Percentiles rank a stretch among this genome's conserved stretches.
Evolutionary conservation across 805 yeast species (phyloP).

Genomic region (Cyberlindnera galapagoensis): DNA sequence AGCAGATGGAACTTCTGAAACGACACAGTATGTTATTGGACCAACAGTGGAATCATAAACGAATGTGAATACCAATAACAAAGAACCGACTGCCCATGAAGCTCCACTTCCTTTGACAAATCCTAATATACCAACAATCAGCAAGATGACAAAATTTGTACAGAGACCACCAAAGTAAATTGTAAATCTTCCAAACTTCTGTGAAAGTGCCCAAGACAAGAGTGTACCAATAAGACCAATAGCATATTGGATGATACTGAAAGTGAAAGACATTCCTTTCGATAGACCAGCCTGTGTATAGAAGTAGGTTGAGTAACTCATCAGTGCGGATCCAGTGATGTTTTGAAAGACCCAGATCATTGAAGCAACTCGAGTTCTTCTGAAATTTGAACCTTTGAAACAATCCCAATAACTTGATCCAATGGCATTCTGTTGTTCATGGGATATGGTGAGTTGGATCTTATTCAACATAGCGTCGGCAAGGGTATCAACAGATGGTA

Average conservation of each 20-base stretch:
- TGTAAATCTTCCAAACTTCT: slow-evolving; percentile 26
- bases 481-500: slow-evolving; percentile 13
- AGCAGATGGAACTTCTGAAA: slow-evolving; percentile 35
- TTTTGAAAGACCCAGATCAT: slow-evolving; percentile 38
- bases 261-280: slow-evolving; percentile 34
- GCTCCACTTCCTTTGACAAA: slow-evolving; percentile 7
- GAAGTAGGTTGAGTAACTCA: slow-evolving; percentile 43
- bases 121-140: slow-evolving; percentile 25
- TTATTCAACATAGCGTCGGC: slow-evolving; percentile 30
- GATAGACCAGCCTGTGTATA: slow-evolving; percentile 43
- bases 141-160: slow-evolving; percentile 12
- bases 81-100: slow-evolving; percentile 26
- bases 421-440: slow-evolving; percentile 20
- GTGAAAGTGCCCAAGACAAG: slow-evolving; percentile 27
- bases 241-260: slow-evolving; percentile 30
- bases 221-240: slow-evolving; percentile 29
- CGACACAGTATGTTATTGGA: slow-evolving; percentile 33
- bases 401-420: slow-evolving; percentile 34
- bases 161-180: slow-evolving; percentile 23
- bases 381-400: slow-evolving; percentile 36
- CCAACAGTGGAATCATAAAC: slow-evolving; percentile 34
- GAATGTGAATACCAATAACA: slow-evolving; percentile 25
- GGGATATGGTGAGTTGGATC: slow-evolving; percentile 26
- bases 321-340: slow-evolving; percentile 40
- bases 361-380: slow-evolving; percentile 37